Percentiles rank a stretch among this genome's conserved stretches.
Evolutionary conservation across 164 flowering plant species (phyloP).

Genomic region (Protea cynaroides): DNA sequence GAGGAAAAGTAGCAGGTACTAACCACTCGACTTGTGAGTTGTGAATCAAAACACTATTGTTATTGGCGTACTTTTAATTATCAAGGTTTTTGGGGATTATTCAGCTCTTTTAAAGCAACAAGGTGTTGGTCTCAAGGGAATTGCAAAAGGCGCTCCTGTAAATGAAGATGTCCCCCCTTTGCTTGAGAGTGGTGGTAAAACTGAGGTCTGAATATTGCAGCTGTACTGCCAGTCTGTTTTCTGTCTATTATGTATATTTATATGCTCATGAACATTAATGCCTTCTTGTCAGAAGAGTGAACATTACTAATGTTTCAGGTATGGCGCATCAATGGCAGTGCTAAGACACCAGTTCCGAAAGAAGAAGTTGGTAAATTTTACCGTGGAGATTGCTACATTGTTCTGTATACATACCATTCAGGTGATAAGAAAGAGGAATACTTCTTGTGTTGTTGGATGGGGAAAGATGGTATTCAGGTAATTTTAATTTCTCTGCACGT

Average conservation of each 20-base stretch:
- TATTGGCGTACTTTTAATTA: not conserved
- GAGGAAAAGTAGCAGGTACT: constrained; percentile 98
- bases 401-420: constrained; percentile 88
- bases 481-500: constrained; percentile 6
- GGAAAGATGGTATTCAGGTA: constrained; percentile 94
- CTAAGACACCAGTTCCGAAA: constrained; percentile 76
- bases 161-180: constrained; percentile 92
- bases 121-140: constrained; percentile 81
- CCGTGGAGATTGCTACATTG: constrained; percentile 93
- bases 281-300: constrained; percentile 2
- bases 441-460: constrained; percentile 87
- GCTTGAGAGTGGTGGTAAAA: constrained; percentile 89
- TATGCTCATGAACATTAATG: not conserved
- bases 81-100: constrained; percentile 10
- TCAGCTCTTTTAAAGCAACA: constrained; percentile 98
- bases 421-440: constrained; percentile 93
- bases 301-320: constrained; percentile 44
- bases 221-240: not conserved
- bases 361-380: constrained; percentile 95
- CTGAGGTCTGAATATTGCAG: constrained; percentile 52
- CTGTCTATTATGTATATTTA: not conserved
- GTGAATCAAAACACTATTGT: constrained; percentile 1
- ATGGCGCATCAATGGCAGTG: constrained; percentile 87
- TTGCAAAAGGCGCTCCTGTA: constrained; percentile 47
- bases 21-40: not conserved